Percentiles rank a stretch among this genome's conserved stretches.
Conservation (phyloP, 2,329 filamentous ascomycete genomes). For the Clonostachys rhizophaga region DNA sequence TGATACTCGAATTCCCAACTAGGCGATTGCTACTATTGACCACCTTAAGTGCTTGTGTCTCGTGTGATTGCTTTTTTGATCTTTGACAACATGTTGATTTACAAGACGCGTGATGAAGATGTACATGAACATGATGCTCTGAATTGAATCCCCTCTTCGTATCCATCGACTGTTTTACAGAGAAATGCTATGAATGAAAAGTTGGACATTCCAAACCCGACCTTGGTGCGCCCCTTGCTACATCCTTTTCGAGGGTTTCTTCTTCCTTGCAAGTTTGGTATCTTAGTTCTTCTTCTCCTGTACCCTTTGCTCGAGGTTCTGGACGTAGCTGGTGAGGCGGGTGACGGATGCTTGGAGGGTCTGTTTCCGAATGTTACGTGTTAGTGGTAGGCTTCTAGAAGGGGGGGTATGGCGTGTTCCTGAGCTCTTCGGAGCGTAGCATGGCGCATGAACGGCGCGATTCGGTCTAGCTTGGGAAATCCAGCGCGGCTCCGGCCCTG, state of each 20-base stretch:
- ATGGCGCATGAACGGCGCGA: background rate
- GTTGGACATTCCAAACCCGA: too few species aligned
- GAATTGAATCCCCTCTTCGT: too few species aligned
- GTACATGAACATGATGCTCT: too few species aligned
- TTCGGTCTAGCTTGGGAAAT: background rate
- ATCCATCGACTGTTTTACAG: too few species aligned
- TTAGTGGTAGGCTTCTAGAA: conserved; percentile 1
- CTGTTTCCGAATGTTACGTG: conserved; percentile 34
- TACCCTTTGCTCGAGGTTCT: conserved; percentile 76
- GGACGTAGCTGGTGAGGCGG: conserved; percentile 79
- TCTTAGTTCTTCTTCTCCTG: conserved; percentile 65
- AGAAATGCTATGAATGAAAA: too few species aligned
- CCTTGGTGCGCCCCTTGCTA: too few species aligned
- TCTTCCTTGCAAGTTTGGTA: background rate
- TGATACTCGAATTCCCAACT: too few species aligned
- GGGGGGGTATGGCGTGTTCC: background rate
- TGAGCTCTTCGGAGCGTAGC: background rate
- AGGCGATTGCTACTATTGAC: too few species aligned
- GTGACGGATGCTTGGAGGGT: conserved; percentile 84
- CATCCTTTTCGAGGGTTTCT: background rate
- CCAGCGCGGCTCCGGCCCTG: background rate
- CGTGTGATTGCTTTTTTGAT: too few species aligned
- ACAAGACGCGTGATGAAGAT: too few species aligned
- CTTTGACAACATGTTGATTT: too few species aligned
- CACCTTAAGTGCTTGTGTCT: too few species aligned